A percentile compares a stretch with the other conserved stretches of the same genome.
phyloP scores from a whole-genome alignment of 495 filamentous ascomycete genomes.

The Penicillium fimorum region DNA sequence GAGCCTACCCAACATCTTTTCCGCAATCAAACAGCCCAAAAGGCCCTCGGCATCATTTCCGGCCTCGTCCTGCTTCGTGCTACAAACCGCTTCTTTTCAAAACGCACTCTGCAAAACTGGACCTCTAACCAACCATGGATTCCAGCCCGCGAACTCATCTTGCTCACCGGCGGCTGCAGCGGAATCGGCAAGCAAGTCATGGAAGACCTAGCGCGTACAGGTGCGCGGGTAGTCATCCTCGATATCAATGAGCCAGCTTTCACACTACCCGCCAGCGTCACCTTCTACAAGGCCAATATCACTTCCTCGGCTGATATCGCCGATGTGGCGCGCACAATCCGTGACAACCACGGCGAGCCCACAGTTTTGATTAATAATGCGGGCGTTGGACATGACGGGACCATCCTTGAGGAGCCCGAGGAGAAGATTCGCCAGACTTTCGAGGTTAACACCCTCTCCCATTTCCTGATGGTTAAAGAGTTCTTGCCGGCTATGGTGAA shows the following conservation, averaged over 20 bases:
- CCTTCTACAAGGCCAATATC: conserved; percentile 54
- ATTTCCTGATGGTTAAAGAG: conserved; percentile 57
- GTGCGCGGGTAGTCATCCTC: conserved; percentile 51
- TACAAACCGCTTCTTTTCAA: conserved; percentile 41
- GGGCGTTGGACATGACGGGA: conserved; percentile 46
- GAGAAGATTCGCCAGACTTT: conserved; percentile 50
- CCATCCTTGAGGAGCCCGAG: conserved; percentile 49
- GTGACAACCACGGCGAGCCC: conserved; percentile 46
- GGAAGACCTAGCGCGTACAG: conserved; percentile 44
- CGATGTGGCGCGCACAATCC: conserved; percentile 45
- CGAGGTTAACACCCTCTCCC: conserved; percentile 59
- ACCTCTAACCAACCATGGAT: conserved; percentile 39
- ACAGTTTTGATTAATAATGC: conserved; percentile 63
- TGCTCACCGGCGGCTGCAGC: conserved; percentile 57
- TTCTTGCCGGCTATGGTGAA: conserved; percentile 62
- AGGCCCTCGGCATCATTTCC: conserved; percentile 28
- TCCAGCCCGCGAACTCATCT: conserved; percentile 50
- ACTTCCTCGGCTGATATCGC: conserved; percentile 47
- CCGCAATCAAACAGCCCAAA: conserved; percentile 30
- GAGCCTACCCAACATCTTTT: conserved; percentile 29
- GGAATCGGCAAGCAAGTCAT: conserved; percentile 56
- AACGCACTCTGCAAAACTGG: conserved; percentile 52
- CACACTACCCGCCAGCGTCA: conserved; percentile 38
- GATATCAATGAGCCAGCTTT: conserved; percentile 45
- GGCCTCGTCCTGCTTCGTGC: conserved; percentile 40